Evolutionary conservation across 768 basidiomycete species (phyloP).

Genomic region (Ramaria sp.): DNA sequence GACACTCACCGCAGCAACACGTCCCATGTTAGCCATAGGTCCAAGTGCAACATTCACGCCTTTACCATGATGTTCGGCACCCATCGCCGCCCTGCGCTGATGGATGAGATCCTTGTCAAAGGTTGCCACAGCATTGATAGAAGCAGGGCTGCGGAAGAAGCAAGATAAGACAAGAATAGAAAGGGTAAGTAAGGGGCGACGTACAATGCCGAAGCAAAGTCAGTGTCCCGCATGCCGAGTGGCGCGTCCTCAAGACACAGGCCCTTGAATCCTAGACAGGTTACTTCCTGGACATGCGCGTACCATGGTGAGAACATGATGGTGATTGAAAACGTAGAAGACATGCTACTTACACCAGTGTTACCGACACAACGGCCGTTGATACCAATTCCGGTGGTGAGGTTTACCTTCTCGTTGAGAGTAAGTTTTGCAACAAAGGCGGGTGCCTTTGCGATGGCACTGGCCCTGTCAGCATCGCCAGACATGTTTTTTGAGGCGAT

Average conservation of each 20-base stretch:
- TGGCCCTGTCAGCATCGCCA: conserved; percentile 29
- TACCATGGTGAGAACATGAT: too few species aligned
- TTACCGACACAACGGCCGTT: too few species aligned
- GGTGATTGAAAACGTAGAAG: too few species aligned
- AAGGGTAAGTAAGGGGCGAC: conserved; percentile 9
- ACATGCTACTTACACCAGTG: too few species aligned
- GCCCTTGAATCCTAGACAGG: conserved; percentile 28
- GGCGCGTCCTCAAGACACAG: conserved; percentile 43
- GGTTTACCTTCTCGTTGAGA: conserved; percentile 45
- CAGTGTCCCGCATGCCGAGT: conserved; percentile 38
- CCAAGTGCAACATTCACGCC: conserved; percentile 46
- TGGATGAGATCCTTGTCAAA: too few species aligned
- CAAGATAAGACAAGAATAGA: not conserved
- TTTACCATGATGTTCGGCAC: conserved; percentile 49
- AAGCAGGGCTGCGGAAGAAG: conserved; percentile 9
- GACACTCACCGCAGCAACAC: conserved; percentile 8
- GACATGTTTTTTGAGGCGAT: not conserved
- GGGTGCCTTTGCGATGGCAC: conserved; percentile 49
- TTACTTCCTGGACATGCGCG: not conserved
- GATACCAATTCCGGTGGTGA: too few species aligned
- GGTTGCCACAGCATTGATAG: conserved; percentile 40
- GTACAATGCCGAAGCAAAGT: conserved; percentile 40
- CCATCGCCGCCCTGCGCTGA: conserved; percentile 46
- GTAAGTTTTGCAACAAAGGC: conserved; percentile 41
- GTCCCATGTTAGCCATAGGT: conserved; percentile 30